These are phyloP conservation scores for Quercus gilva DNA, from an alignment of 306 rosid genomes.

Conservation along the genomic window DNA sequence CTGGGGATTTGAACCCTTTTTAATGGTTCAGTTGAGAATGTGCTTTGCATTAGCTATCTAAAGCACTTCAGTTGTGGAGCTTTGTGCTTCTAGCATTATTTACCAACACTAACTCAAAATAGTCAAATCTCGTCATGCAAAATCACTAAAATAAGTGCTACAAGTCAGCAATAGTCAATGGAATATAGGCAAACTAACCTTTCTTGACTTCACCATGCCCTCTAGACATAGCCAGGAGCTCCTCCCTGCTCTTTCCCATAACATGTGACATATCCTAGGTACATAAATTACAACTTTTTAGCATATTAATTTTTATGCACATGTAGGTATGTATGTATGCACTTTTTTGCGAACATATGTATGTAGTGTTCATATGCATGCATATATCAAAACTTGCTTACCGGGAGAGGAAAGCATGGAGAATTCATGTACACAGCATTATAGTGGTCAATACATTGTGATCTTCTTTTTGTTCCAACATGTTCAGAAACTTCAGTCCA, in stretches of 20 bases:
- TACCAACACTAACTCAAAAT: neutral
- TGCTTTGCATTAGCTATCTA: no score
- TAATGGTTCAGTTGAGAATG: no score
- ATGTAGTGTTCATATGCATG: slow-evolving; percentile 5
- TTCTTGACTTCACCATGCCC: slow-evolving; percentile 45
- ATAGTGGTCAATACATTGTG: slow-evolving; percentile 78
- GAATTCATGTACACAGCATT: slow-evolving; percentile 73
- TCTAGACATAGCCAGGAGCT: slow-evolving; percentile 72
- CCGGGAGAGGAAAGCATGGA: slow-evolving; percentile 82
- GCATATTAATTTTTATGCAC: neutral
- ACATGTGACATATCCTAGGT: slow-evolving; percentile 77
- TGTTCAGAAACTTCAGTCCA: slow-evolving; percentile 78
- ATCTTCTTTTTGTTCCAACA: slow-evolving; percentile 78
- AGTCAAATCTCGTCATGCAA: slow-evolving; percentile 6
- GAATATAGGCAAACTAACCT: slow-evolving; percentile 41
- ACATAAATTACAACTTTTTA: slow-evolving; percentile 11
- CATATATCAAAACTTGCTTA: slow-evolving; percentile 37
- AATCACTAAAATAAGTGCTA: neutral
- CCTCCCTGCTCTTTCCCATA: slow-evolving; percentile 80
- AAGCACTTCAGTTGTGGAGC: no score
- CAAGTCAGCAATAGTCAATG: neutral
- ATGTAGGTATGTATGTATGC: neutral
- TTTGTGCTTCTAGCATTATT: no score
- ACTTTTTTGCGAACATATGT: neutral
- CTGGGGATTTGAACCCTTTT: no score